A percentile compares a stretch with the other conserved stretches of the same genome.
Evolutionary conservation across 73 alveolate genomes (phyloP).

Genomic region (Diophrys appendiculata): DNA sequence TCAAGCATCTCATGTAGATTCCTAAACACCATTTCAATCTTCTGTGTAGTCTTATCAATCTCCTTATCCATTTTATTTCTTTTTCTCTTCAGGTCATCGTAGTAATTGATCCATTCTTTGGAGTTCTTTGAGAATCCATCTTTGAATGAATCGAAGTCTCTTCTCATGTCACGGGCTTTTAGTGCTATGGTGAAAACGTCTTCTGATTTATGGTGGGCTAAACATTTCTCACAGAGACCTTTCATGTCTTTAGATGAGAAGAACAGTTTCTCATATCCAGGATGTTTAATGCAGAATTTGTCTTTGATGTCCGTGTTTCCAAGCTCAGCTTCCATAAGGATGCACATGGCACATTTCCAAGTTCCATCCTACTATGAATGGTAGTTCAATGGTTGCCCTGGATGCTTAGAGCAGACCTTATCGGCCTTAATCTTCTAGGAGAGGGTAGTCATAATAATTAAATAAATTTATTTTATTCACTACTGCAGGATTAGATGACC

Average conservation of each 20-base stretch:
- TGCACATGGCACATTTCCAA: constrained; percentile 27
- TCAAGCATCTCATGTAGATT: constrained; percentile 14
- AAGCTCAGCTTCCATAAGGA: constrained; percentile 20
- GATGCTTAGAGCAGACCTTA: constrained; percentile 26
- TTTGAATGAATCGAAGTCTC: constrained; percentile 26
- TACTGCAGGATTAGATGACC: too few relatives aligned
- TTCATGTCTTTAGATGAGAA: constrained; percentile 49
- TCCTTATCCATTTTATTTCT: constrained; percentile 21
- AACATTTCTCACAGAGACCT: constrained; percentile 64
- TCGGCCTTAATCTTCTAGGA: too few relatives aligned
- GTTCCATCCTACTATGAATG: not conserved
- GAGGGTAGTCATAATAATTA: too few relatives aligned
- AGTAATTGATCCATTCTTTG: constrained; percentile 23
- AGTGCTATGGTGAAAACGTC: constrained; percentile 52
- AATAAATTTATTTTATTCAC: too few relatives aligned
- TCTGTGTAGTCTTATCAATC: constrained; percentile 23
- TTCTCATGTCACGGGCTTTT: constrained; percentile 23
- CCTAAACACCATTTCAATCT: constrained; percentile 33
- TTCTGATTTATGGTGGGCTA: constrained; percentile 40
- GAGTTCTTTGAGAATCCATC: not conserved
- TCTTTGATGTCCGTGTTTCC: constrained; percentile 47
- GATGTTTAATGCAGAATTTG: constrained; percentile 58
- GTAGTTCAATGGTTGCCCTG: constrained; percentile 15
- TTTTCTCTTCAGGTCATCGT: constrained; percentile 19
- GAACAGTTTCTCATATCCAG: constrained; percentile 64